Evolutionary conservation across 257 asterid species (phyloP), one percentile per base, ranked within the genome.

Genomic region (Primulina tabacum): DNA sequence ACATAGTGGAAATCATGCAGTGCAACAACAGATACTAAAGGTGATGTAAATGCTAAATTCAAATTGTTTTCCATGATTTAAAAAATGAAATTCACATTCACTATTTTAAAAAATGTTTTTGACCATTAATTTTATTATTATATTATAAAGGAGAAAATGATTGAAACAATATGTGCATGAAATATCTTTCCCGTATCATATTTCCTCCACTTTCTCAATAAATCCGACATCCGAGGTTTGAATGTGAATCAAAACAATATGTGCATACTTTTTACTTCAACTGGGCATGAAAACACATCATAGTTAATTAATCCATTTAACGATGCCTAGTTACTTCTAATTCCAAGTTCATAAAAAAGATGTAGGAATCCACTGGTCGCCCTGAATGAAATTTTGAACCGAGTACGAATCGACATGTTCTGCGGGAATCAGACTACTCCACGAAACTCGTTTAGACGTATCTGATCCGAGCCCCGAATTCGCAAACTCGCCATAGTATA

Each of bases 371-470:
- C 86, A 82, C 55, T 73, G 76, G 59, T 75, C 67, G 8, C 86
- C 90, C 62, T 85, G 90, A 16, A 85, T 85, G 76, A 85, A 85
- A 67, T 80, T 85, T 24, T 72, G 75, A n/a, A 71, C 20, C 0
- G 90, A 82, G 69, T 76, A 85, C 3, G 83, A 61, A n/a, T 14
- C 32, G 9, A 78, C 77, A 71, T 74, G 82, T 63, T 71, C 76
- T 6, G 75, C 72, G 1, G 85, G 89, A 17, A 85, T 72, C 71
- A 8, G 65, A 67, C 80, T 80, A 47, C 89, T 85, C 89, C 89
- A 85, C 5, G 64, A 62, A 6, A 85, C 82, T 16, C 87, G 76
- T 1, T 20, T 26, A 4, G 82, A 40, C 3, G 71, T 8, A 56
- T 71, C 17, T 0, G 85, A 76, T 6, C 82, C 82, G 0, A 73